phyloP scores from a whole-genome alignment of 2,329 filamentous ascomycete genomes.

The Nigrospora osmanthi region DNA sequence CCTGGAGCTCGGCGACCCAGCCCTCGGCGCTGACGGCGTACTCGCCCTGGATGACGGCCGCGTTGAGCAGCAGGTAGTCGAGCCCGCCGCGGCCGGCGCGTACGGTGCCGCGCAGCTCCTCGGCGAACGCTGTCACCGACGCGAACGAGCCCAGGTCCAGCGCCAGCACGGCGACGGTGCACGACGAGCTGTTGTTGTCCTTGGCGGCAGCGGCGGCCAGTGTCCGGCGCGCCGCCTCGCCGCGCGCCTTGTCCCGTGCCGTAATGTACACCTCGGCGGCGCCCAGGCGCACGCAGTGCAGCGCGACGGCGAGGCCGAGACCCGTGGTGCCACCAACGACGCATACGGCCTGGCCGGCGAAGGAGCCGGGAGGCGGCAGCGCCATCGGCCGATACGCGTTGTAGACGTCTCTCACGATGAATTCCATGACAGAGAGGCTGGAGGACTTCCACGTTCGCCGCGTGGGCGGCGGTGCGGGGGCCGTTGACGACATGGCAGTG shows the following conservation, averaged over 20 bases:
- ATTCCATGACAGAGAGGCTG: background rate
- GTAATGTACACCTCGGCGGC: slow-evolving; percentile 1
- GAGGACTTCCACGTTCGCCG: no score
- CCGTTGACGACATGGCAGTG: no score
- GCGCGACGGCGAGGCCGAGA: background rate
- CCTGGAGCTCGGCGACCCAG: background rate
- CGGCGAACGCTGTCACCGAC: background rate
- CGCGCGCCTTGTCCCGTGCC: background rate
- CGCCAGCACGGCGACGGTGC: background rate
- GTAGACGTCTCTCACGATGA: background rate
- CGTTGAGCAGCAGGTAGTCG: background rate
- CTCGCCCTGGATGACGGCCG: background rate
- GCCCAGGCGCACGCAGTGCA: slow-evolving; percentile 1
- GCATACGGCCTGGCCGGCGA: background rate
- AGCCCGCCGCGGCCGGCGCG: background rate
- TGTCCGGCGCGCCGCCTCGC: background rate
- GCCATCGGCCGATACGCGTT: background rate
- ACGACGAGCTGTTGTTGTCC: background rate
- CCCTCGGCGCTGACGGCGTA: background rate
- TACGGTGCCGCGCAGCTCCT: background rate
- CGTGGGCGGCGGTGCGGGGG: no score
- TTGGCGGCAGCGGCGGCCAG: background rate
- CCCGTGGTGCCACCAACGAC: background rate
- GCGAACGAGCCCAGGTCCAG: background rate
- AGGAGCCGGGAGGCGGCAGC: background rate